Percentiles rank a stretch among this genome's conserved stretches.
Conservation (phyloP, 2,329 filamentous ascomycete genomes). For the Plectosphaerella plurivora region DNA sequence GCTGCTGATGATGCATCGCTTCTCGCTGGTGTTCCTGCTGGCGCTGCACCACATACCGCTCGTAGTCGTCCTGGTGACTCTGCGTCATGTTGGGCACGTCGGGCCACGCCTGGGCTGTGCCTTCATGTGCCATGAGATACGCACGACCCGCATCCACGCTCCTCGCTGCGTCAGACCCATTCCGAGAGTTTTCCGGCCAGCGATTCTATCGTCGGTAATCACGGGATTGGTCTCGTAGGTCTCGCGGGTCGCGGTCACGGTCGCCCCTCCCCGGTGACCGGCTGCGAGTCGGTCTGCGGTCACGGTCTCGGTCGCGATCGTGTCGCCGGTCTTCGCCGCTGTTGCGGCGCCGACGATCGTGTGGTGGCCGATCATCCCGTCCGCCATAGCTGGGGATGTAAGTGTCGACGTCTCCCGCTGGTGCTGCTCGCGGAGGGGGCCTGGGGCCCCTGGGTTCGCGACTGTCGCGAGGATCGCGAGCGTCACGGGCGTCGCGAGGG, state of each 20-base stretch:
- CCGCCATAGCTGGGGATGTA: constrained; percentile 43
- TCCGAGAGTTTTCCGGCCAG: background rate
- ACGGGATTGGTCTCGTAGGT: background rate
- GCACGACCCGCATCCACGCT: too few relatives aligned
- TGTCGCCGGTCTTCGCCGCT: constrained; percentile 22
- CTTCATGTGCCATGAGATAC: too few relatives aligned
- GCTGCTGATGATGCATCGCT: background rate
- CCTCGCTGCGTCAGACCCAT: too few relatives aligned
- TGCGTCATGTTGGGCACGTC: too few relatives aligned
- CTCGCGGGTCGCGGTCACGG: constrained; percentile 32
- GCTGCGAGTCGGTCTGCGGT: constrained; percentile 33
- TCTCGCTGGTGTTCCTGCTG: constrained; percentile 18
- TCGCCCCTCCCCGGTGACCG: constrained; percentile 33
- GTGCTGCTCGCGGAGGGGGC: constrained; percentile 20
- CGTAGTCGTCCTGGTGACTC: too few relatives aligned
- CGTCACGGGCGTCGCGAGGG: constrained; percentile 21
- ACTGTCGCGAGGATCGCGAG: constrained; percentile 16
- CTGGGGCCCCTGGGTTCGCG: constrained; percentile 9
- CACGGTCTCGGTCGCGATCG: constrained; percentile 34
- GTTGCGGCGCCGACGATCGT: constrained; percentile 12
- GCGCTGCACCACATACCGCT: too few relatives aligned
- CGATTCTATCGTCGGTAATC: constrained; percentile 40
- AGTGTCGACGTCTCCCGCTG: constrained; percentile 36
- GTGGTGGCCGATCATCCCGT: constrained; percentile 16
- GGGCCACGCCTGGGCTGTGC: too few relatives aligned